These are phyloP conservation scores for Colletotrichum salicis DNA, from an alignment of 2,329 filamentous ascomycete species.

Conservation along the genomic window DNA sequence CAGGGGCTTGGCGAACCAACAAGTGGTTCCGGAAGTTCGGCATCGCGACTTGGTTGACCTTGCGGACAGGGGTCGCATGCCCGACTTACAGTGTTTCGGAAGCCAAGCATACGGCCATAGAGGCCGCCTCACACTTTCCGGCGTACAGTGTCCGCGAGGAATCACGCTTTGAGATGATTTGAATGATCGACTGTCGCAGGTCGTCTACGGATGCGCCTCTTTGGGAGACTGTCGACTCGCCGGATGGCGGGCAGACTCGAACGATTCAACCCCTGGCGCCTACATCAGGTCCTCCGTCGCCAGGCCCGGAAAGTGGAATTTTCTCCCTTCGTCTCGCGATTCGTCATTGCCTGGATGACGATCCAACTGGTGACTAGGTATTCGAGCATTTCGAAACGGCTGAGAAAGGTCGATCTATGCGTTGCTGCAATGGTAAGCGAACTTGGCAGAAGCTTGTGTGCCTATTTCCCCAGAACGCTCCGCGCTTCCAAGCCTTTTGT, in stretches of 20 bases:
- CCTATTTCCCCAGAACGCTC: conserved; percentile 28
- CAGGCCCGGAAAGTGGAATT: neutral
- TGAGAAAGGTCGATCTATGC: conserved; percentile 26
- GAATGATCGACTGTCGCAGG: conserved; percentile 35
- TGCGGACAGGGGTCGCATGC: conserved; percentile 27
- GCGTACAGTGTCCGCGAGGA: conserved; percentile 8
- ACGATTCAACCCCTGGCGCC: neutral
- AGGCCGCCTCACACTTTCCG: neutral
- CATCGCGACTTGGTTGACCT: neutral
- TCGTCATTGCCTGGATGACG: conserved; percentile 8
- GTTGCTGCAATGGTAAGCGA: conserved; percentile 12
- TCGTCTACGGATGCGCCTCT: conserved; percentile 1
- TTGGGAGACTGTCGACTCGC: neutral
- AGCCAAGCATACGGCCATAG: conserved; percentile 20
- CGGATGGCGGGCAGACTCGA: neutral
- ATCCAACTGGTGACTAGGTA: conserved; percentile 9
- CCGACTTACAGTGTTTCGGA: conserved; percentile 31
- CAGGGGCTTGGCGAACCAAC: neutral
- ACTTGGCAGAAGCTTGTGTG: conserved; percentile 36
- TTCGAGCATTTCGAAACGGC: conserved; percentile 26
- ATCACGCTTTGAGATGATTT: neutral
- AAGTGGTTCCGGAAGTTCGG: conserved; percentile 18
- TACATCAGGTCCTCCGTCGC: neutral
- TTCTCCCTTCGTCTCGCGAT: conserved; percentile 2
- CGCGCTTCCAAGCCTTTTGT: neutral